Evolutionary conservation across 768 basidiomycete species (phyloP).

Genomic region (Auricularia cornea): DNA sequence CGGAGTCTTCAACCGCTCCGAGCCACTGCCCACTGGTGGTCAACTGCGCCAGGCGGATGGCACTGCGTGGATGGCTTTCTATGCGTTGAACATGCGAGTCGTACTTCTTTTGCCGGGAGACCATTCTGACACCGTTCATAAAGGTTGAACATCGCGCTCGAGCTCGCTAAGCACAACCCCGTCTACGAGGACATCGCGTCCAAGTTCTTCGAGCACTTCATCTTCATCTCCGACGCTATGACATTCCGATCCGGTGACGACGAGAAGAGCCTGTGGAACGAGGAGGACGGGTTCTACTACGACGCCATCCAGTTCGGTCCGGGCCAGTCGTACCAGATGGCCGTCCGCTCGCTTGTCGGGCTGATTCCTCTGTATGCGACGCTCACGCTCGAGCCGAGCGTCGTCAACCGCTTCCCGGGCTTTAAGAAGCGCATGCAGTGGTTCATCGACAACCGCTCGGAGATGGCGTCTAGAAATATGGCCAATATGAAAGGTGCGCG

Average conservation of each 20-base stretch:
- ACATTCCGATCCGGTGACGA: constrained; percentile 72
- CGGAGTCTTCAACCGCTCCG: constrained; percentile 94
- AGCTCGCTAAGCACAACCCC: constrained; percentile 93
- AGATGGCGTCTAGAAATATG: constrained; percentile 83
- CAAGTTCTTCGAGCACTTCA: constrained; percentile 98
- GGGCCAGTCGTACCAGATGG: constrained; percentile 78
- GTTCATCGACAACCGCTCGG: constrained; percentile 92
- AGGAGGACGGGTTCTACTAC: constrained; percentile 96
- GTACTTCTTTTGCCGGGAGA: background rate
- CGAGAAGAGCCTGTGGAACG: constrained; percentile 86
- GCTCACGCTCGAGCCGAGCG: constrained; percentile 81
- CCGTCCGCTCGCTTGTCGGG: constrained; percentile 92
- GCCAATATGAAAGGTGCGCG: constrained; percentile 83
- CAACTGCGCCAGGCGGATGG: constrained; percentile 93
- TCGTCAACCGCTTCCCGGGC: constrained; percentile 86
- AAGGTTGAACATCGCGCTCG: constrained; percentile 94
- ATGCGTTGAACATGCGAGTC: constrained; percentile 86
- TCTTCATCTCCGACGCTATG: constrained; percentile 99
- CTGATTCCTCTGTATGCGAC: constrained; percentile 95
- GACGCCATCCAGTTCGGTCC: constrained; percentile 89
- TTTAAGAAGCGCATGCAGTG: constrained; percentile 99
- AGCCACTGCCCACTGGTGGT: constrained; percentile 92
- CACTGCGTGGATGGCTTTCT: constrained; percentile 99
- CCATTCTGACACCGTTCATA: background rate
- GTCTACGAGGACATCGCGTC: constrained; percentile 99